These are phyloP conservation scores for Globisporangium cederbergense DNA, from an alignment of 352 stramenopile genomes.

Conservation along the genomic window DNA sequence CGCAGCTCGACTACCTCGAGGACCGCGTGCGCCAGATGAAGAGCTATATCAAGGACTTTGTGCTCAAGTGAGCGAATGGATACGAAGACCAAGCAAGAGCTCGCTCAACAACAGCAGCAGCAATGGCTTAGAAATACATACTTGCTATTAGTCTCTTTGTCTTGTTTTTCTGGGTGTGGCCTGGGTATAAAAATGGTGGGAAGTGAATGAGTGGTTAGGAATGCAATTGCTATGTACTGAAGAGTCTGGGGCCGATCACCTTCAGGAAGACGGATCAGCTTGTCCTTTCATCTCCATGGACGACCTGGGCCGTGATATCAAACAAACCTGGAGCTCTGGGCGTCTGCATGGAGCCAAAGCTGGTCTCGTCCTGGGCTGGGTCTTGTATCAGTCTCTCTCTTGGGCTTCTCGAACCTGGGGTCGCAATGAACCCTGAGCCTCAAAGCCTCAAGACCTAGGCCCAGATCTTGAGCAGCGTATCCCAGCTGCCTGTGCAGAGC, in stretches of 20 bases:
- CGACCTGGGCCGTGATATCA: background rate
- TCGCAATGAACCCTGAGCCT: no score
- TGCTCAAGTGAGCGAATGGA: constrained; percentile 14
- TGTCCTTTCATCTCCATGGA: background rate
- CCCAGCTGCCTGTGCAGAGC: constrained; percentile 98
- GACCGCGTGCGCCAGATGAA: constrained; percentile 49
- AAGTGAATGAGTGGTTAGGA: background rate
- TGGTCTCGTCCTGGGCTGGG: background rate
- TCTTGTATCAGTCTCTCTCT: constrained; percentile 3
- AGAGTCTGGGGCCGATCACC: background rate
- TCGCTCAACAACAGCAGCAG: background rate
- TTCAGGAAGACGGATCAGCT: background rate
- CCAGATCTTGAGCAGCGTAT: constrained; percentile 98
- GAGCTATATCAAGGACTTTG: constrained; percentile 40
- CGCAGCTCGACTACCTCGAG: constrained; percentile 69
- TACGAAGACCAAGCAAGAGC: background rate
- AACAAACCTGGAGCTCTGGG: background rate
- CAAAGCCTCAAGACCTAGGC: constrained; percentile 40
- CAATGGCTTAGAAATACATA: background rate
- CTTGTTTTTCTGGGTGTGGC: background rate
- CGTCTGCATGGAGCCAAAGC: background rate
- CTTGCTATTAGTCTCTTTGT: background rate
- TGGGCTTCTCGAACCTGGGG: background rate
- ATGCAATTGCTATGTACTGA: background rate
- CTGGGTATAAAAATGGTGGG: background rate